Evolutionary conservation across 208 protist genomes (phyloP).

Genomic region (Wallacemonas sp.): DNA sequence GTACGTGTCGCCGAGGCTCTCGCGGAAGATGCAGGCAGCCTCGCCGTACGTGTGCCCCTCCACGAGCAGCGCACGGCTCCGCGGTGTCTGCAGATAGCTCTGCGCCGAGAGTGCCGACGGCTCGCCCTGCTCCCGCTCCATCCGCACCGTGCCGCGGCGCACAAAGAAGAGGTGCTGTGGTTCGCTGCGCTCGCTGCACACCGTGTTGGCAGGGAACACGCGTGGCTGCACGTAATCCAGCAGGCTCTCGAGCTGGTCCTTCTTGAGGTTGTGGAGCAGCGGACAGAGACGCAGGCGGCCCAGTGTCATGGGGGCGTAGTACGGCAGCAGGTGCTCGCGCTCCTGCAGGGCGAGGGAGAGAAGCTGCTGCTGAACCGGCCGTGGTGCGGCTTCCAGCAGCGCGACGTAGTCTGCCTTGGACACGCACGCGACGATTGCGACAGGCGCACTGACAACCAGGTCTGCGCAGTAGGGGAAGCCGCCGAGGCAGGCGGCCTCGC

Average conservation of each 20-base stretch:
- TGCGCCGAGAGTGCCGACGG: constrained; percentile 17
- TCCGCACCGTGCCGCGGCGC: constrained; percentile 63
- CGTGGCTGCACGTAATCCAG: constrained; percentile 58
- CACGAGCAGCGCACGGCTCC: constrained; percentile 58
- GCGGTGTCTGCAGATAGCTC: constrained; percentile 23
- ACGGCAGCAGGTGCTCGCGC: constrained; percentile 62
- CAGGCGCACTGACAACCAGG: constrained; percentile 43
- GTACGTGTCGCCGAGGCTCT: constrained; percentile 51
- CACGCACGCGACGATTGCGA: constrained; percentile 43
- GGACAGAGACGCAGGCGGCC: constrained; percentile 70
- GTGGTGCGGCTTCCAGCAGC: constrained; percentile 32
- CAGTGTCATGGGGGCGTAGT: constrained; percentile 58
- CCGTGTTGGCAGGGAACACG: constrained; percentile 69
- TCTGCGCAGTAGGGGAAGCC: constrained; percentile 51
- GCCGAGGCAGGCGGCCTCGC: constrained; percentile 62
- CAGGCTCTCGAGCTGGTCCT: constrained; percentile 55
- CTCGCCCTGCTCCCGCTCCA: constrained; percentile 41
- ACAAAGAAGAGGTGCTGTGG: constrained; percentile 78
- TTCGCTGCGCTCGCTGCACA: constrained; percentile 45
- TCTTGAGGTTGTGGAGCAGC: constrained; percentile 43
- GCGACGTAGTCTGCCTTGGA: constrained; percentile 44
- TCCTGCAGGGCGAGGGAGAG: constrained; percentile 44
- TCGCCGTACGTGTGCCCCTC: constrained; percentile 87
- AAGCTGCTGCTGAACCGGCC: constrained; percentile 40
- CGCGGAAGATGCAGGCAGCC: constrained; percentile 70